Percentiles rank a stretch among this genome's conserved stretches.
These are phyloP conservation scores for Cocos nucifera DNA, from an alignment of 176 grass and related monocot species.

Conservation along the genomic window DNA sequence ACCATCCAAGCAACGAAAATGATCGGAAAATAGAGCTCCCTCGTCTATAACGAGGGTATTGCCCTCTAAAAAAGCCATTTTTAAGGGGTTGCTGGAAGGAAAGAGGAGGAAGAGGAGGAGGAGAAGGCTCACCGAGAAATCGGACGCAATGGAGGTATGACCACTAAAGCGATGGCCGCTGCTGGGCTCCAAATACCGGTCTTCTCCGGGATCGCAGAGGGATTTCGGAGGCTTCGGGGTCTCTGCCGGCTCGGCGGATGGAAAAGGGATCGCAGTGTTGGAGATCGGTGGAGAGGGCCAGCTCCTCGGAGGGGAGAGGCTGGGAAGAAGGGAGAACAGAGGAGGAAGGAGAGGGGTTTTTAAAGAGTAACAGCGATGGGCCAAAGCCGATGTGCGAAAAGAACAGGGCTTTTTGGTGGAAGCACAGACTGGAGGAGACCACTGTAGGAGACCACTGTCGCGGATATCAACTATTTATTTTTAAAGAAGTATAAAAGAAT, in stretches of 20 bases:
- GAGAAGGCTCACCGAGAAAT: constrained; percentile 16
- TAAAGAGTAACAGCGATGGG: not conserved
- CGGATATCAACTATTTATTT: too few relatives aligned
- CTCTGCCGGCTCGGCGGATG: not conserved
- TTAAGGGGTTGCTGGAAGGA: not conserved
- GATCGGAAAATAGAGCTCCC: not conserved
- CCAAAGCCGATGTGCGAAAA: not conserved
- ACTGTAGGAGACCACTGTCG: too few relatives aligned
- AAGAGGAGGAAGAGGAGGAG: not conserved
- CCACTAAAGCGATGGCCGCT: too few relatives aligned
- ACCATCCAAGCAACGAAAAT: not conserved
- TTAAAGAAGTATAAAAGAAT: too few relatives aligned
- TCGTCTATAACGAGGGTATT: constrained; percentile 5
- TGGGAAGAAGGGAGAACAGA: constrained; percentile 2
- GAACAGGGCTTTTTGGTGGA: not conserved
- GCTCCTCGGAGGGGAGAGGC: constrained; percentile 1
- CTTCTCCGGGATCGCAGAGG: constrained; percentile 6
- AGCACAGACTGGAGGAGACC: too few relatives aligned
- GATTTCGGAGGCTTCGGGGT: constrained; percentile 2
- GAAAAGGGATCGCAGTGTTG: too few relatives aligned
- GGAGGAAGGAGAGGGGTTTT: not conserved
- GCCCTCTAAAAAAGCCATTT: constrained; percentile 5
- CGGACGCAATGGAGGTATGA: not conserved
- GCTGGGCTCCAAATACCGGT: not conserved
- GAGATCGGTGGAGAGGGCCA: too few relatives aligned